phyloP scores from a whole-genome alignment of 2,329 filamentous ascomycete species.

The Penicillium sp. region DNA sequence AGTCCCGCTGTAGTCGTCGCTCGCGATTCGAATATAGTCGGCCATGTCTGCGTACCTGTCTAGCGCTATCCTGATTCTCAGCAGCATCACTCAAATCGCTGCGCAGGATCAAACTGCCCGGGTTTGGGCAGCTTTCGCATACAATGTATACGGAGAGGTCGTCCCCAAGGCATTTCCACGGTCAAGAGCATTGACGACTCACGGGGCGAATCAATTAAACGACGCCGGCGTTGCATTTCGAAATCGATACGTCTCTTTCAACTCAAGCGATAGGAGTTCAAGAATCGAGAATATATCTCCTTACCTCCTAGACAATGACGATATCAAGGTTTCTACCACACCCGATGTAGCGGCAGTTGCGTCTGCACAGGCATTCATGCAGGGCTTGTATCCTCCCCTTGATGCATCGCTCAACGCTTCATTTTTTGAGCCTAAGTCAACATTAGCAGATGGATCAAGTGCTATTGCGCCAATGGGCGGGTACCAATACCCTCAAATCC shows the following conservation, averaged over 20 bases:
- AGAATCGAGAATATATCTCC: constrained; percentile 53
- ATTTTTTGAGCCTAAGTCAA: constrained; percentile 40
- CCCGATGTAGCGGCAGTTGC: constrained; percentile 55
- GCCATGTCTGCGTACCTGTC: constrained; percentile 14
- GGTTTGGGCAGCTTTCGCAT: constrained; percentile 57
- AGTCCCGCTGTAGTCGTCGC: background rate
- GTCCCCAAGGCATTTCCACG: constrained; percentile 51
- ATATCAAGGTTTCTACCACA: constrained; percentile 55
- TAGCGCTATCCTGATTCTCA: background rate
- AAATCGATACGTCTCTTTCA: constrained; percentile 54
- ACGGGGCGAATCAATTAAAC: constrained; percentile 61
- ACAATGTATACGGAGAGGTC: constrained; percentile 60
- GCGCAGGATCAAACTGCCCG: constrained; percentile 38
- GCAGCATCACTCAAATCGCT: constrained; percentile 23
- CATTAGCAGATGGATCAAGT: constrained; percentile 55
- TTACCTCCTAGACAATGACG: constrained; percentile 49
- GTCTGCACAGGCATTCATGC: constrained; percentile 65
- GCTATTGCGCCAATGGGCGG: constrained; percentile 57
- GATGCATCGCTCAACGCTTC: constrained; percentile 38
- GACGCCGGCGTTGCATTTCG: constrained; percentile 57
- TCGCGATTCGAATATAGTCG: background rate
- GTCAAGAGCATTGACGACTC: constrained; percentile 52
- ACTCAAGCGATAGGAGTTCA: constrained; percentile 32
- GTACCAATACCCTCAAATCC: constrained; percentile 62
- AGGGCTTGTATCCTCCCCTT: constrained; percentile 63